Conservation (phyloP, 169 alveolate species). For the Eimeria acervulina region DNA sequence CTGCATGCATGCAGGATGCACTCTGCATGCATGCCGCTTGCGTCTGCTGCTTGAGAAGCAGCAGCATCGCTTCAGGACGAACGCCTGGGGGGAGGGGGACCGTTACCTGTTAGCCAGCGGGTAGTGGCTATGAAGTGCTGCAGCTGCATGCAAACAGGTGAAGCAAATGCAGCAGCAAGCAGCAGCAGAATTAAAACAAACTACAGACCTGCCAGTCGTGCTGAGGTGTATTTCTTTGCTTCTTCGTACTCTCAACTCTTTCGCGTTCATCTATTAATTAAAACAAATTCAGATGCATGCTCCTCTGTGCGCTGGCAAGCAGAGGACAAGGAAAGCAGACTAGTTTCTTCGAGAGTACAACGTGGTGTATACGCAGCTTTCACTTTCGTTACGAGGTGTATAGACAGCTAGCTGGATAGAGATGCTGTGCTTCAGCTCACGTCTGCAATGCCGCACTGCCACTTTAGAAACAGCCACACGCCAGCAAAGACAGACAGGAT, state of each 20-base stretch:
- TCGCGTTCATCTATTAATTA: no score
- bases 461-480: slow-evolving; percentile 26
- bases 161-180: neutral
- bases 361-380: neutral
- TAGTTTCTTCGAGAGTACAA: no score
- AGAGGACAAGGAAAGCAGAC: neutral
- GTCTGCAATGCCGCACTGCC: neutral
- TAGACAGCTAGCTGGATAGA: neutral
- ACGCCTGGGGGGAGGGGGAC: neutral
- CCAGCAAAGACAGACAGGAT: neutral
- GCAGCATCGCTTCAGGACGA: no score
- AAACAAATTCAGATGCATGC: no score
- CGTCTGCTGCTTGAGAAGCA: neutral
- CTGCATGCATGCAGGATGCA: neutral
- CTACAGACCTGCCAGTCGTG: neutral
- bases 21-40: neutral
- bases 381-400: neutral
- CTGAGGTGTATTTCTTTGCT: no score
- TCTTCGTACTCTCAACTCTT: no score
- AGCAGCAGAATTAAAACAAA: neutral
- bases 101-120: neutral
- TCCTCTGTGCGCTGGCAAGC: no score
- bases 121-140: slow-evolving; percentile 1
- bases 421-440: neutral
- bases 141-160: neutral